Base-by-base conservation (phyloP, 2,329 filamentous ascomycete genomes). In the Microsporum canis region DNA sequence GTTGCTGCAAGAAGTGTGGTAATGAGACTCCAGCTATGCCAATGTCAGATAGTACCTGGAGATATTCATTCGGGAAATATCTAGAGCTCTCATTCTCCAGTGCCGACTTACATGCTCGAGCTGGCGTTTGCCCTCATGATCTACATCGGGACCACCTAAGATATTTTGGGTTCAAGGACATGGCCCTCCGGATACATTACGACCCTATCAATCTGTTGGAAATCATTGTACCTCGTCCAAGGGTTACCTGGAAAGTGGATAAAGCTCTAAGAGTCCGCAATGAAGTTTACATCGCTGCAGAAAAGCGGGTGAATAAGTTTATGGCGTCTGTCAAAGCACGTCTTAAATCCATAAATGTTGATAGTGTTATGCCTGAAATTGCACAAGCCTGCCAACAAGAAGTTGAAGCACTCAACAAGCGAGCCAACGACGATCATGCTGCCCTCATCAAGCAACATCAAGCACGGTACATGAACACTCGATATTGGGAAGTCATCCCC, bases 11-110 rank as follows among this genome's bases (percentile, higher is more conserved):
- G 68, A 81, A 89, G 34, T 99, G 95, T 73, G 87, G 89, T 59
- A 89, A 89, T 66, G 91, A 97, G 71, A 95, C 92, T 0, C 88
- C 90, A 43, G 86, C 91, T 56, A 88, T 89, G 66, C 86, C 87
- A 36, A 96, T 99, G 90, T 96, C 92, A 0, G 86, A 91, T 61
- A 91, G 85, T 68, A 95, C 91, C 0, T 99, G 91, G 88, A 96
- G 95, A 72, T 99, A 99, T 72, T 99, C 94, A 0, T 95, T 99
- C 69, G 94, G 90, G 8, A 99, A 99, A 73, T 99, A 97, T 69
- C 80, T 99, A n/a, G 94, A 99, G 74, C 79, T 99, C 17, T 91
- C 91, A 1, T 97, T 97, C 73, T 99, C 92, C 91, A 92, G 91
- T 69, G 88, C 84, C 47, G 88, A 89, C 41, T 77, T 97, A 57